Evolutionary conservation across 2,329 filamentous ascomycete species (phyloP).

Genomic region (Tetracladium maxilliforme): DNA sequence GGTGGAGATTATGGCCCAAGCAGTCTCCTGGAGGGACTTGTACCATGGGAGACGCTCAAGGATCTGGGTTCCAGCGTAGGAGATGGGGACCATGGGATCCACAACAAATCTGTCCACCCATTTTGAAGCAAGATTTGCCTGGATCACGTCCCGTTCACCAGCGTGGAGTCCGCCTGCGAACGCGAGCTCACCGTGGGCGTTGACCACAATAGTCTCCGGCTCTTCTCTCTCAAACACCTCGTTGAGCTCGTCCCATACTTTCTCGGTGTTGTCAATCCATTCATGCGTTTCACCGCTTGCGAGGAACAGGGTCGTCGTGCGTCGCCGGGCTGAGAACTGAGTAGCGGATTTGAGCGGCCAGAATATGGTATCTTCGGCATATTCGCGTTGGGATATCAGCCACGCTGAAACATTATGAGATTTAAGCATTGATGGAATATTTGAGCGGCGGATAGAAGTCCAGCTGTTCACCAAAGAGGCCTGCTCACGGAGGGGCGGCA

Average conservation of each 20-base stretch:
- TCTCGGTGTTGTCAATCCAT: constrained; percentile 31
- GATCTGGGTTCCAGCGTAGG: constrained; percentile 29
- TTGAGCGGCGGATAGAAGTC: constrained; percentile 23
- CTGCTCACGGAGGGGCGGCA: constrained; percentile 28
- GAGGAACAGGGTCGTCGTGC: constrained; percentile 33
- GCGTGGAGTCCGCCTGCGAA: constrained; percentile 32
- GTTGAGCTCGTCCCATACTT: constrained; percentile 23
- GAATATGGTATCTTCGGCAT: constrained; percentile 34
- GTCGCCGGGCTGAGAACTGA: constrained; percentile 31
- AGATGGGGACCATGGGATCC: constrained; percentile 28
- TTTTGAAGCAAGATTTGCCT: constrained; percentile 17
- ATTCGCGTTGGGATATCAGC: constrained; percentile 35
- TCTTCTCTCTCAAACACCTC: constrained; percentile 19
- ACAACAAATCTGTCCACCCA: constrained; percentile 24
- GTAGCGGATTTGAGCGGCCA: constrained; percentile 30
- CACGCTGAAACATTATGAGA: no score
- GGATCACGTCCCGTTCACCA: constrained; percentile 24
- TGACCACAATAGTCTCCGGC: constrained; percentile 23
- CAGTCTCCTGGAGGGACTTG: constrained; percentile 28
- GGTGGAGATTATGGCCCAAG: constrained; percentile 31
- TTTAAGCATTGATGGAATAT: constrained; percentile 16
- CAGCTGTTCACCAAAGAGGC: constrained; percentile 25
- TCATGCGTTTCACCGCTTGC: constrained; percentile 20
- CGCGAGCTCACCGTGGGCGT: constrained; percentile 27
- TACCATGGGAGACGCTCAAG: constrained; percentile 24